Base-by-base conservation (phyloP, 176 grass and related monocot genomes). In the Carex kokanica region DNA sequence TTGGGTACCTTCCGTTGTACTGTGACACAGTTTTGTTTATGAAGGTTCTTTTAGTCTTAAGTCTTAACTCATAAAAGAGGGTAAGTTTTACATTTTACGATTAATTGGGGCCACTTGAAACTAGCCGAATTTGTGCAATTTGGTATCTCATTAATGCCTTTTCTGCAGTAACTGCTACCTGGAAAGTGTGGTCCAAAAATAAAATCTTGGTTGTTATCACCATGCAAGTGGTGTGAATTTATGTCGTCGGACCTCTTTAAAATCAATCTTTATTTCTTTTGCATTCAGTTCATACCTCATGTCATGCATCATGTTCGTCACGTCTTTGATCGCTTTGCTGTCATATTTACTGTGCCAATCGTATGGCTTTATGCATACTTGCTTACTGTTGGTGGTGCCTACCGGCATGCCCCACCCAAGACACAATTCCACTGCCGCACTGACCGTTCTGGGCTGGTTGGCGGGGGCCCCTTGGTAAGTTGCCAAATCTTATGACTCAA, bases 351-450 rank as follows among this genome's bases (percentile, higher is more conserved):
- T 43, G 86, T 98, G 60, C 83, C 95, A 58, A 93, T 98, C 61
- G 92, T 98, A 86, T 98, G 95, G 95, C 86, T 98, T 11, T 98
- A 98, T 82, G 95, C 95, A 66, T 98, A 98, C 71, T 87, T 98
- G 60, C 89, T 98, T n/a, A 98, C 95, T 25, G 92, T 98, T 78
- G 95, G 92, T 79, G 95, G 95, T 67, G 95, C 92, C 27, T 98
- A 98, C 86, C 92, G 90, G 64, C 94, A 90, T 88, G 82, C 88
- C 2, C 74, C 95, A 64, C 92, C 92, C 57, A 98, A 95, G 88
- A 95, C 95, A 8, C 95, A 98, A 64, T 95, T 98, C 31, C 95
- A 98, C 86, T 98, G 95, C 65, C 90, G 95, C 45, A 98, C 95
- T 60, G 95, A 98, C 67, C 92, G 90, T 54, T 94, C 95, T 54